Percentiles rank a stretch among this genome's conserved stretches.
phyloP scores from a whole-genome alignment of 2,329 filamentous ascomycete species.

The Seiridium cupressi region DNA sequence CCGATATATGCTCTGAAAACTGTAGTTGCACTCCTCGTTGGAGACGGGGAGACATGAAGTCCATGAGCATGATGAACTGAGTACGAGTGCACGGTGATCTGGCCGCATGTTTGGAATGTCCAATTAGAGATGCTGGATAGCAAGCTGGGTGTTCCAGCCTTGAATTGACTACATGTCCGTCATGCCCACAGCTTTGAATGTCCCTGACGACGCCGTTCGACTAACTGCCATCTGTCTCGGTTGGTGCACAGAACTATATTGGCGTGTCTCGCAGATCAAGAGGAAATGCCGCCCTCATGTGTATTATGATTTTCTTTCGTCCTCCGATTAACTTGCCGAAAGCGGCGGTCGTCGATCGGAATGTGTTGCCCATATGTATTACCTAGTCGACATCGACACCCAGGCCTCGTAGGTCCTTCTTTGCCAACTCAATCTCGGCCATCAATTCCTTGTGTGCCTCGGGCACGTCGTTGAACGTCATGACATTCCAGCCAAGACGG shows the following conservation, averaged over 20 bases:
- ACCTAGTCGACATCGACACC: slow-evolving; percentile 75
- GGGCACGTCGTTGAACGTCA: slow-evolving; percentile 96
- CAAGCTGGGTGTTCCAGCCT: too few relatives aligned
- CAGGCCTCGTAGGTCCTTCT: slow-evolving; percentile 68
- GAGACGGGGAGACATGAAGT: slow-evolving; percentile 27
- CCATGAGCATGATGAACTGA: not conserved
- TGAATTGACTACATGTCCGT: too few relatives aligned
- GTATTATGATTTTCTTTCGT: not conserved
- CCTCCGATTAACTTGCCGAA: not conserved
- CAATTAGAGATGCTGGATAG: too few relatives aligned
- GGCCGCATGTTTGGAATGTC: too few relatives aligned
- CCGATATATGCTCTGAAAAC: slow-evolving; percentile 56
- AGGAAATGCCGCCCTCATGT: not conserved
- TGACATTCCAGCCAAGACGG: slow-evolving; percentile 86
- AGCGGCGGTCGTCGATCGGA: not conserved
- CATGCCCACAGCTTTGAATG: too few relatives aligned
- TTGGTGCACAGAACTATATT: too few relatives aligned
- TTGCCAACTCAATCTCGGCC: slow-evolving; percentile 76
- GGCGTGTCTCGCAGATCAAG: too few relatives aligned
- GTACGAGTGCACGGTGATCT: not conserved
- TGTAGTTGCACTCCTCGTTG: slow-evolving; percentile 58
- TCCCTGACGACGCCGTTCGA: too few relatives aligned
- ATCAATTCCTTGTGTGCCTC: slow-evolving; percentile 87
- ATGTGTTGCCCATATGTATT: not conserved
- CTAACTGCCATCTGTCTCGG: too few relatives aligned